These are phyloP conservation scores for Patellaria atrata DNA, from an alignment of 495 filamentous ascomycete species.

Conservation along the genomic window DNA sequence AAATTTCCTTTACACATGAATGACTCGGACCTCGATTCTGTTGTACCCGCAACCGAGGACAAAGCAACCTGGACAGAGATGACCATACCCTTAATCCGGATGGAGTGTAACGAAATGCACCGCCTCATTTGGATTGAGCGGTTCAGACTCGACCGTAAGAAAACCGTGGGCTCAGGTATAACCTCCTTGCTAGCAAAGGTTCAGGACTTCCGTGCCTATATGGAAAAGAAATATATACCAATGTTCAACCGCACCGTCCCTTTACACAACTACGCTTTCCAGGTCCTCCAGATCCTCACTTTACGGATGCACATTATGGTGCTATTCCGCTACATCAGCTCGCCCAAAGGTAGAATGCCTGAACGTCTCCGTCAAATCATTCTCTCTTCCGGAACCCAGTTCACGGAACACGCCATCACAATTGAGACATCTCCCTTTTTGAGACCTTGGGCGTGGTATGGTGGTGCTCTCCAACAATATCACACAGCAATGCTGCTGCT, in stretches of 20 bases:
- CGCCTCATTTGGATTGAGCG: constrained; percentile 50
- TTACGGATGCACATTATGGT: constrained; percentile 48
- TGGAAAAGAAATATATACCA: constrained; percentile 45
- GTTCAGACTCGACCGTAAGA: constrained; percentile 42
- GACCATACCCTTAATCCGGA: constrained; percentile 49
- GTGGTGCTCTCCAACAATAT: constrained; percentile 33
- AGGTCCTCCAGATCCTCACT: constrained; percentile 47
- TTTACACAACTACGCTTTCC: constrained; percentile 42
- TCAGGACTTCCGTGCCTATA: constrained; percentile 41
- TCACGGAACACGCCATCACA: constrained; percentile 44
- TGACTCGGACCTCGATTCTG: constrained; percentile 39
- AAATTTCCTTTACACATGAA: constrained; percentile 51
- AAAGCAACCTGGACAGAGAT: constrained; percentile 49
- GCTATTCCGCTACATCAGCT: constrained; percentile 41
- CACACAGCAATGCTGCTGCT: constrained; percentile 33
- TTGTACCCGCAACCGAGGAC: constrained; percentile 26
- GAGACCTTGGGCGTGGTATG: constrained; percentile 32
- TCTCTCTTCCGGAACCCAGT: constrained; percentile 35
- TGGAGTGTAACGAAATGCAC: constrained; percentile 61
- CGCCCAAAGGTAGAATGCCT: constrained; percentile 36
- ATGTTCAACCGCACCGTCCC: constrained; percentile 42
- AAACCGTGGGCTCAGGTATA: constrained; percentile 42
- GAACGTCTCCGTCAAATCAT: constrained; percentile 35
- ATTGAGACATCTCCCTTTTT: constrained; percentile 43
- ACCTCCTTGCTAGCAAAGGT: constrained; percentile 44